Conservation (phyloP, 2,329 filamentous ascomycete genomes). For the Rugonectria rugulosa region DNA sequence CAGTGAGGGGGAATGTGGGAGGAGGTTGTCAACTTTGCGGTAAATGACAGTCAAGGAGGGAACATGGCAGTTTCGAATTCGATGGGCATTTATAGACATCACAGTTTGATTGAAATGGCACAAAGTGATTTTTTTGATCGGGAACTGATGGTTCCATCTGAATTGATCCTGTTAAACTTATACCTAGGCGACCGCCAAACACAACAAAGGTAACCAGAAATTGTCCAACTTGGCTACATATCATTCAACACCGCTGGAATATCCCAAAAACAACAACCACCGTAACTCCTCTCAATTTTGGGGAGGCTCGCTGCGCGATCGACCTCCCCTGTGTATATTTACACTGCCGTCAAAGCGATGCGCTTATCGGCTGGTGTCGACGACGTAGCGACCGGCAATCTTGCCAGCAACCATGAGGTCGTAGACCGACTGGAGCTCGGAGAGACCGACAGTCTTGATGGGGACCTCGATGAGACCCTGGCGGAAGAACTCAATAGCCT, state of each 20-base stretch:
- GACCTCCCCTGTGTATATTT: slow-evolving; percentile 25
- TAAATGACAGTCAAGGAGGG: no score
- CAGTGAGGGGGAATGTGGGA: no score
- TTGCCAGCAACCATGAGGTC: slow-evolving; percentile 74
- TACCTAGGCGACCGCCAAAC: slow-evolving; percentile 28
- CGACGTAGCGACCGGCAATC: slow-evolving; percentile 80
- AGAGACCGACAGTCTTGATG: slow-evolving; percentile 84
- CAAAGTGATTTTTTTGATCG: slow-evolving; percentile 7
- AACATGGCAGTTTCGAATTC: not conserved
- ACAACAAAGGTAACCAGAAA: slow-evolving; percentile 32
- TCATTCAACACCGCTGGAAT: slow-evolving; percentile 34
- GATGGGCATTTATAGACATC: no score
- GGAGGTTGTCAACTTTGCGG: no score
- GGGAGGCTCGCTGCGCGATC: slow-evolving; percentile 32
- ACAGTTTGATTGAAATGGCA: not conserved
- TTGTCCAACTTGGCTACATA: slow-evolving; percentile 30
- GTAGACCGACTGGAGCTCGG: slow-evolving; percentile 82
- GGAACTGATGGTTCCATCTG: slow-evolving; percentile 32
- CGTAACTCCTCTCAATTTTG: slow-evolving; percentile 36
- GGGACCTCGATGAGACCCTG: slow-evolving; percentile 86
- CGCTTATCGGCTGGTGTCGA: slow-evolving; percentile 73
- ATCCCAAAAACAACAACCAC: slow-evolving; percentile 37
- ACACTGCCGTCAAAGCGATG: slow-evolving; percentile 7
- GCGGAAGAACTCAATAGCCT: slow-evolving; percentile 90
- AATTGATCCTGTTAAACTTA: slow-evolving; percentile 38